Evolutionary conservation across 495 filamentous ascomycete species (phyloP), one percentile per base, ranked within the genome.

Genomic region (Sphaerosporella brunnea): DNA sequence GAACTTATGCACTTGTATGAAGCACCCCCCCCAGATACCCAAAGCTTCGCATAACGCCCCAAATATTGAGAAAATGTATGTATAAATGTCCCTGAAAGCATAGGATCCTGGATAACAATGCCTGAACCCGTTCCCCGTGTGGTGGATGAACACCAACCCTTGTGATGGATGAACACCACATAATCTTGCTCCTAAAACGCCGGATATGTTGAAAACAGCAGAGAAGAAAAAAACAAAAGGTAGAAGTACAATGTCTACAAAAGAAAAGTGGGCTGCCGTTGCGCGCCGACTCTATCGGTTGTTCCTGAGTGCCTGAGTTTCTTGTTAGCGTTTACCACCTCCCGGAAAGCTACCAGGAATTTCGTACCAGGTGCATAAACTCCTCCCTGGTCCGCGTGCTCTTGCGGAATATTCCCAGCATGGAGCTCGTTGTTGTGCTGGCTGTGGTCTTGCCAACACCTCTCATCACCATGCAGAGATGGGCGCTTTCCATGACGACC

Each of bases 401-500:
- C 18, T 80, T 80, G 54, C 88, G 78, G 71, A 96, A 92, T 61
- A 84, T 82, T 19, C 90, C 92, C 21, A 95, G 71, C 70, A 96
- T 93, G 58, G 88, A 95, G 64, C 86, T 95, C 25, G 90, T 96
- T 23, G 84, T 88, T 9, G 92, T 96, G 11, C 70, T 82, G 37
- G 81, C 78, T 36, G 74, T 74, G 4, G 83, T 82, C 69, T 99
- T 95, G 62, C 93, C 73, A 21, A 95, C 85, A 1, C 87, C 87
- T 19, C 87, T 73, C 64, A 67, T 67, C 1, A 93, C 88, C 87
- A 95, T 96, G 69, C 90, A 96, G n/a, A 96, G 70, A 67, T 97
- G 90, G 54, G 79, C 83, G 24, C 84, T 88, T 59, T 97, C 92
- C 81, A 96, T 93, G 40, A 97, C 87, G 7, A 97, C 87, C 19